Percentiles rank a stretch among this genome's conserved stretches.
Evolutionary conservation across 345 rosid genomes (phyloP).

Genomic region (Syzygium aqueum): DNA sequence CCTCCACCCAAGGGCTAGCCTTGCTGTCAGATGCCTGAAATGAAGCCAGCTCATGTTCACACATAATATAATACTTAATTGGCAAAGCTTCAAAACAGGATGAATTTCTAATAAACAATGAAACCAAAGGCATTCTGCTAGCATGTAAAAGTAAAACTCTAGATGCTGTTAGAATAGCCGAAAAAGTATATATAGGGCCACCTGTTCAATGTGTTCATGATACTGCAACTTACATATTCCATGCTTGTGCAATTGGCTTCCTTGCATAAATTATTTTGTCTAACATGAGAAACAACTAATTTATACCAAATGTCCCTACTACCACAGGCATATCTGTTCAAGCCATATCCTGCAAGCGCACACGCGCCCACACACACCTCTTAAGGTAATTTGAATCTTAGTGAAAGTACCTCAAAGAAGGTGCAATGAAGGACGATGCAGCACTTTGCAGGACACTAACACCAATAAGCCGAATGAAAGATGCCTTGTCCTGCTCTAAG

Average conservation of each 20-base stretch:
- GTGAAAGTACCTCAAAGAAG: conserved; percentile 65
- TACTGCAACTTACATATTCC: neutral
- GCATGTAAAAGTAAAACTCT: neutral
- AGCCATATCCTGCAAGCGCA: neutral
- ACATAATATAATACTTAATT: neutral
- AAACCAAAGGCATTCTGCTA: neutral
- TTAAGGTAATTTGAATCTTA: neutral
- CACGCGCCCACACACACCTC: too few species aligned
- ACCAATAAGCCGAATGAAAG: conserved; percentile 80
- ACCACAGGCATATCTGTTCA: neutral
- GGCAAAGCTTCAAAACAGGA: neutral
- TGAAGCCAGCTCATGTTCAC: neutral
- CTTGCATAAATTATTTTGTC: neutral
- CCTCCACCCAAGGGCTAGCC: conserved; percentile 95
- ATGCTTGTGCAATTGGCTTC: neutral
- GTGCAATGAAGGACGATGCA: conserved; percentile 91
- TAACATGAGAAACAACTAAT: neutral
- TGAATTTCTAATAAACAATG: neutral
- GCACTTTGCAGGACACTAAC: conserved; percentile 89
- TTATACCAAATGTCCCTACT: neutral
- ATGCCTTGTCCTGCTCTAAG: conserved; percentile 86
- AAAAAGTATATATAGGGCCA: neutral
- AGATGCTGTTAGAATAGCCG: neutral
- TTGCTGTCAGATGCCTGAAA: conserved; percentile 74
- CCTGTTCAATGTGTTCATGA: neutral